Conservation (phyloP, 257 asterid genomes). For the Solanum chilense region DNA sequence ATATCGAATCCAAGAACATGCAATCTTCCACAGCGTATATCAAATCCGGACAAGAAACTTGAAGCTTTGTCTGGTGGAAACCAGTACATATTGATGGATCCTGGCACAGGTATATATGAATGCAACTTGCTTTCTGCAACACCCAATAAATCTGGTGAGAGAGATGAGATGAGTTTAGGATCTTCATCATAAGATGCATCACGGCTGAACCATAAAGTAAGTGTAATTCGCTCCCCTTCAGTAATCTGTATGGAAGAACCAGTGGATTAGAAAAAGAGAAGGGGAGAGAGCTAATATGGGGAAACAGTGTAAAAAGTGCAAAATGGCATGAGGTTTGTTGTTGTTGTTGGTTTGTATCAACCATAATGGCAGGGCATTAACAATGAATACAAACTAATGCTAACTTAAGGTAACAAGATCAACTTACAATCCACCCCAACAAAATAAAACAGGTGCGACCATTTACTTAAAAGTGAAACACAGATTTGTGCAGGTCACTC, state of each 20-base stretch:
- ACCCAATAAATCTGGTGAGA: slow-evolving; percentile 25
- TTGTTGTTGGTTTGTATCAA: neutral
- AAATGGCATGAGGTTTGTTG: neutral
- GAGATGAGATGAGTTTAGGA: slow-evolving; percentile 45
- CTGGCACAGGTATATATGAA: slow-evolving; percentile 41
- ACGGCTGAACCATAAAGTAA: slow-evolving; percentile 90
- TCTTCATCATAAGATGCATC: slow-evolving; percentile 77
- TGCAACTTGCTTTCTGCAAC: slow-evolving; percentile 5
- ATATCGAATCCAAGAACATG: slow-evolving; percentile 53
- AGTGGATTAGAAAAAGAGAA: neutral
- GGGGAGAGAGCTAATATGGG: neutral
- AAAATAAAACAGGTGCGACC: neutral
- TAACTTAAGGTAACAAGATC: neutral
- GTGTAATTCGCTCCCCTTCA: slow-evolving; percentile 84
- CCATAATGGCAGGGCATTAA: neutral
- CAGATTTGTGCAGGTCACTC: neutral
- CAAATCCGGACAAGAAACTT: slow-evolving; percentile 55
- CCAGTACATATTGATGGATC: slow-evolving; percentile 79
- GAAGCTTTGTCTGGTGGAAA: slow-evolving; percentile 82
- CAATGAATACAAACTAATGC: neutral
- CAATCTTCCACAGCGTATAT: slow-evolving; percentile 69
- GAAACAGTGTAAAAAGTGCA: neutral
- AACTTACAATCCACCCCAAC: neutral
- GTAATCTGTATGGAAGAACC: slow-evolving; percentile 29
- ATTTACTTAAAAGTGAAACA: neutral